phyloP scores from a whole-genome alignment of 495 filamentous ascomycete genomes.

The Neurospora sp. region DNA sequence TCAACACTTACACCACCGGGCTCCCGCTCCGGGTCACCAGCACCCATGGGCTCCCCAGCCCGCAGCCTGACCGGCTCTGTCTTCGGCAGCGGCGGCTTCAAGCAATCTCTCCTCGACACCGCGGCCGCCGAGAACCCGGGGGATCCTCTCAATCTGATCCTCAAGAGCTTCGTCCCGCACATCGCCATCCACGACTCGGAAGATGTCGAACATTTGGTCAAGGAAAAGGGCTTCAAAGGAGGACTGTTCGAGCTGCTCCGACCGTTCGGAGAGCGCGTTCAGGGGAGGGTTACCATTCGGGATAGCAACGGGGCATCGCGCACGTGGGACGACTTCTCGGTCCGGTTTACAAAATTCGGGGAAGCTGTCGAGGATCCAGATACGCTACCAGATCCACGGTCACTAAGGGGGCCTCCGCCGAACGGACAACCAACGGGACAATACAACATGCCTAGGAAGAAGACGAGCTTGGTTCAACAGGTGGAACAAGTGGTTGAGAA shows the following conservation, averaged over 20 bases:
- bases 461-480: slow-evolving; percentile 14
- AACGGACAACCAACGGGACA: slow-evolving; percentile 1
- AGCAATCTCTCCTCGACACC: slow-evolving; percentile 36
- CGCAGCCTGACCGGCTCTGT: slow-evolving; percentile 36
- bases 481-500: slow-evolving; percentile 45
- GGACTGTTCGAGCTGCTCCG: slow-evolving; percentile 78
- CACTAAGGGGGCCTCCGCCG: slow-evolving; percentile 21
- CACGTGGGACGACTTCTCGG: slow-evolving; percentile 80
- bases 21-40: slow-evolving; percentile 50
- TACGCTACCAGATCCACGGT: slow-evolving; percentile 2
- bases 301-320: slow-evolving; percentile 78
- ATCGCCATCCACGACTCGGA: slow-evolving; percentile 72
- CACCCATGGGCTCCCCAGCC: slow-evolving; percentile 44
- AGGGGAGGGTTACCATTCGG: slow-evolving; percentile 79
- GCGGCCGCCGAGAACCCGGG: slow-evolving; percentile 38
- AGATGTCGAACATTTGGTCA: slow-evolving; percentile 72
- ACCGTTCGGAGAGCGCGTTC: slow-evolving; percentile 83
- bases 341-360: slow-evolving; percentile 65
- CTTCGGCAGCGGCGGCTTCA: slow-evolving; percentile 31
- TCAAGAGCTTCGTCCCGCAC: slow-evolving; percentile 77
- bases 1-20: slow-evolving; percentile 42
- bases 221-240: slow-evolving; percentile 72
- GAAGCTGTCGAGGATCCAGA: slow-evolving; percentile 49
- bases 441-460: slow-evolving; percentile 15
- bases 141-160: slow-evolving; percentile 64